Conservation (phyloP, 2,329 filamentous ascomycete genomes). For the Clarireedia hainanense region DNA sequence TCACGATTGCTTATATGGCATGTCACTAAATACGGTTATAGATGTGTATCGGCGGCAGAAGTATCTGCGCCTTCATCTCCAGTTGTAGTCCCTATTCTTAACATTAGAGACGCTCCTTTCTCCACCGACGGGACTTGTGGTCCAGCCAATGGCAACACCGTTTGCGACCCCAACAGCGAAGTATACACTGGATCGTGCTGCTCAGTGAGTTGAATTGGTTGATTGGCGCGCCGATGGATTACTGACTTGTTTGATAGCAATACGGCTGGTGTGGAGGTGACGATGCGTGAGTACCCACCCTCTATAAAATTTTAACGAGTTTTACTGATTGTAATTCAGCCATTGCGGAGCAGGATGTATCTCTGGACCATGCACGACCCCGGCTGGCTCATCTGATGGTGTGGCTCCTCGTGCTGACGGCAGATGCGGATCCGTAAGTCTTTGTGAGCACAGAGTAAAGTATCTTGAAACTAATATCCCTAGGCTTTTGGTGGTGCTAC, state of each 20-base stretch:
- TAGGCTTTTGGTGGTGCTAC: constrained; percentile 21
- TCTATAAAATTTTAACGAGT: not conserved
- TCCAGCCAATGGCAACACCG: constrained; percentile 21
- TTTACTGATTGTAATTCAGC: constrained; percentile 12
- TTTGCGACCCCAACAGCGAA: constrained; percentile 36
- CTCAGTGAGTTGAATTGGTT: constrained; percentile 24
- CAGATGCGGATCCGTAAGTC: constrained; percentile 22
- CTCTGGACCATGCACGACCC: constrained; percentile 30
- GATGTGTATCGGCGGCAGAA: constrained; percentile 19
- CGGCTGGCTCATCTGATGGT: constrained; percentile 10
- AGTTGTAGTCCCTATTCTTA: constrained; percentile 2
- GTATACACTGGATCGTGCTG: constrained; percentile 39
- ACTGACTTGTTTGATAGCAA: constrained; percentile 14
- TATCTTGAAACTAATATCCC: not conserved
- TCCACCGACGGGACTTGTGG: constrained; percentile 32
- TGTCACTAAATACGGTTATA: constrained; percentile 8
- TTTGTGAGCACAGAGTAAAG: not conserved
- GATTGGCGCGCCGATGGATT: not conserved
- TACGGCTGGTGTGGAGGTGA: constrained; percentile 37
- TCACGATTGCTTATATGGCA: not conserved
- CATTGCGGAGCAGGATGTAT: constrained; percentile 33
- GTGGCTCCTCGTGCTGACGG: constrained; percentile 20
- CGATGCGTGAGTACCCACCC: constrained; percentile 19
- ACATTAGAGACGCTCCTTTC: constrained; percentile 33
- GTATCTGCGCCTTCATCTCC: not conserved